phyloP scores from a whole-genome alignment of 768 basidiomycete genomes.

The Mycena metata region DNA sequence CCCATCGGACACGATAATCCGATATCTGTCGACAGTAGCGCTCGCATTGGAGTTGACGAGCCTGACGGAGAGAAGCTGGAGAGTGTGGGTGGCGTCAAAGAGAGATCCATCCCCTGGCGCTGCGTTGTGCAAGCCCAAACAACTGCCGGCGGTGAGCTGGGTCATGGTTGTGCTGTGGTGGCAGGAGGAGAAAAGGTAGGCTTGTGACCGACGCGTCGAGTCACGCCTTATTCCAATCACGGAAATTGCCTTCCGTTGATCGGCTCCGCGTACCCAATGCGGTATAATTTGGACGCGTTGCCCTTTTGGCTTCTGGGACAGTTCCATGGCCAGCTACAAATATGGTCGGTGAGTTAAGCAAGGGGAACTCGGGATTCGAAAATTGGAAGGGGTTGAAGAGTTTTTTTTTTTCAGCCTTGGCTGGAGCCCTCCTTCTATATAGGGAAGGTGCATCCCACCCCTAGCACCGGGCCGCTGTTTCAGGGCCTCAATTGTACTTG shows the following conservation, averaged over 20 bases:
- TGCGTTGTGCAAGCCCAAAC: constrained; percentile 61
- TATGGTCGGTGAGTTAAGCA: no score
- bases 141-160: constrained; percentile 73
- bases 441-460: no score
- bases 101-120: constrained; percentile 57
- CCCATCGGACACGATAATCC: constrained; percentile 94
- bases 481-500: no score
- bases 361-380: no score
- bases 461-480: no score
- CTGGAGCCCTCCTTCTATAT: no score
- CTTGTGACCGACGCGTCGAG: constrained; percentile 45
- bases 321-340: no score
- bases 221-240: neutral
- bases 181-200: constrained; percentile 36
- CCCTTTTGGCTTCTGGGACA: no score
- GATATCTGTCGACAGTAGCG: constrained; percentile 67
- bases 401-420: no score
- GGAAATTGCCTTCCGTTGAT: neutral
- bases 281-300: no score
- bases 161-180: constrained; percentile 31
- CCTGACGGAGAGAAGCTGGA: constrained; percentile 90
- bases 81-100: constrained; percentile 62
- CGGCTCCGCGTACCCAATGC: no score
- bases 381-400: no score
- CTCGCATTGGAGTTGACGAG: constrained; percentile 65